Evolutionary conservation across 2,329 filamentous ascomycete species (phyloP), one percentile per base, ranked within the genome.

Genomic region (Colletotrichum sp.): DNA sequence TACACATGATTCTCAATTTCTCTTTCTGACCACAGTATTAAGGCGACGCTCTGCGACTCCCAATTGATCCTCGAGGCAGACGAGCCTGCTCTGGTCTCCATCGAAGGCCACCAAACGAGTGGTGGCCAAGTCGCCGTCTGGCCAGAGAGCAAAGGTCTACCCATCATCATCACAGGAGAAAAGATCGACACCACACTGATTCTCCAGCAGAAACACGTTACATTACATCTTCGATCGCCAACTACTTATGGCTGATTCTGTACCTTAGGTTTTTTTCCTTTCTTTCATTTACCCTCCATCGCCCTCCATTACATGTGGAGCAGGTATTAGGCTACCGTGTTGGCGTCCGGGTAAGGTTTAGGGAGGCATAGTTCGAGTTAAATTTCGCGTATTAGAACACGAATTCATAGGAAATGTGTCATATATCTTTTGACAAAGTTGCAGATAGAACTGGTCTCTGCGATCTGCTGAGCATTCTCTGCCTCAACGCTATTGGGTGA

Each of bases 251-350:
- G 76, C 77, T 78, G 77, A 78, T 78, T 70, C 65, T 76, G 75
- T 78, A 76, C 77, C 77, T 78, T 78, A 78, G 76, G 77, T 73
- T 57, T 32, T 78, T 78, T 76, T 66, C 55, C 55, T 71, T 63
- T 49, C 36, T 44, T 44, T 44, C 39, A n/a, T 44, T 44, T n/a
- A 44, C 39, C 39, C 39, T 44, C 19, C 39, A 44, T 63, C 34
- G 59, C 66, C 66, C 75, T 70, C 71, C 65, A 70, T 30, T 62
- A 77, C 61, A 64, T 32, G 71, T 52, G 71, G 71, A 75, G 75
- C 66, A 52, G 25, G 69, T 75, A 44, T 44, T 57, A 72, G 55
- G 70, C 59, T 71, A 72, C 67, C 61, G 44, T 55, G 32, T 32
- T n/a, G 75, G 71, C 63, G 71, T 75, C 75, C 67, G 75, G 75